A percentile compares a stretch with the other conserved stretches of the same genome.
Conservation (phyloP, 1,139 yeast genomes). For the Maudiozyma humilis region DNA sequence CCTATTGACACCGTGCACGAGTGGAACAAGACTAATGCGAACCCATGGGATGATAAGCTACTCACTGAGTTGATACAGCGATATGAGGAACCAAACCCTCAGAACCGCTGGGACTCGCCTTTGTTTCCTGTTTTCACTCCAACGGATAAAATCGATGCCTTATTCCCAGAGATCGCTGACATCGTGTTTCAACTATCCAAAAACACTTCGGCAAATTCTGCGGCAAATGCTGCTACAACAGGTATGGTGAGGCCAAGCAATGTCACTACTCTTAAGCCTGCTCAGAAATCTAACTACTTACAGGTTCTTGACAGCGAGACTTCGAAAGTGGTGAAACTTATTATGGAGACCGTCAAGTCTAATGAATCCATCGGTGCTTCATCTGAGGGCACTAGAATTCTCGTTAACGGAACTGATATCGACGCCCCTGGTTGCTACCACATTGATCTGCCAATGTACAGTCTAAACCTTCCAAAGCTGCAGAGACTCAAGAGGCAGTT, state of each 20-base stretch:
- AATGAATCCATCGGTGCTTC: conserved; percentile 22
- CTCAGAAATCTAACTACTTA: conserved; percentile 62
- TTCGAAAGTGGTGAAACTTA: conserved; percentile 18
- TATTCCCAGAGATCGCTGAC: conserved; percentile 6
- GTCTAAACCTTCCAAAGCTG: conserved; percentile 65
- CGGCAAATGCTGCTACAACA: conserved; percentile 3
- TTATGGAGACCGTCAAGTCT: conserved; percentile 20
- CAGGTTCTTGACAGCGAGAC: conserved; percentile 75
- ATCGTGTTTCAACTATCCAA: conserved; percentile 8
- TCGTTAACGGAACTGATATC: conserved; percentile 32
- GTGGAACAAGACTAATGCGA: conserved; percentile 44
- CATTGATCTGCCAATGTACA: conserved; percentile 56
- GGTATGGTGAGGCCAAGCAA: conserved; percentile 50
- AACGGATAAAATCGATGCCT: conserved; percentile 32
- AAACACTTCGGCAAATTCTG: neutral
- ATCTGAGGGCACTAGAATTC: conserved; percentile 17
- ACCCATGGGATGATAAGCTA: conserved; percentile 61
- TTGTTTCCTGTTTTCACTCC: conserved; percentile 61
- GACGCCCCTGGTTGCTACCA: conserved; percentile 34
- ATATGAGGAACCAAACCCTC: conserved; percentile 87
- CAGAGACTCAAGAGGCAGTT: conserved; percentile 81
- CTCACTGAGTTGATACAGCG: conserved; percentile 68
- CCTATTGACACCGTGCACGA: conserved; percentile 53
- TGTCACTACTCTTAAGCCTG: conserved; percentile 66
- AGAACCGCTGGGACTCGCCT: conserved; percentile 92